These are phyloP conservation scores for Diospyros lotus DNA, from an alignment of 148 eudicot genomes.

Conservation along the genomic window DNA sequence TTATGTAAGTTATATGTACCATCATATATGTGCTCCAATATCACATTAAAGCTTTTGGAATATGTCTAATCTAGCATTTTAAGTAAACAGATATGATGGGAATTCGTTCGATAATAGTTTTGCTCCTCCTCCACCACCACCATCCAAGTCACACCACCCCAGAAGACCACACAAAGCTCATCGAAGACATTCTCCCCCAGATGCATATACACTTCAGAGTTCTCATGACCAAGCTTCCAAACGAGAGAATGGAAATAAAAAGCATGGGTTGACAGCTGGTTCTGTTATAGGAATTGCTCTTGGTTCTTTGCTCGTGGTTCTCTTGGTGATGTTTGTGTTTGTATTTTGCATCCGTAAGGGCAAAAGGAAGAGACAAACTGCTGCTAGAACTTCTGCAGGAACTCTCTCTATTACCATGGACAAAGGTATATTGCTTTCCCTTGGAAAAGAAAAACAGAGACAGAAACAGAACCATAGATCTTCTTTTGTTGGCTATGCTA, in stretches of 20 bases:
- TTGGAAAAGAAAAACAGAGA: background rate
- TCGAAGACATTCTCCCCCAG: slow-evolving; percentile 39
- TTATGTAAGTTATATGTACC: slow-evolving; percentile 51
- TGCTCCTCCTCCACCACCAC: slow-evolving; percentile 88
- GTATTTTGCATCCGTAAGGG: slow-evolving; percentile 54
- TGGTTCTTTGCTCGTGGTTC: slow-evolving; percentile 44
- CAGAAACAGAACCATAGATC: background rate
- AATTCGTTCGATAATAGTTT: slow-evolving; percentile 87
- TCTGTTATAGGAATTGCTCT: slow-evolving; percentile 64
- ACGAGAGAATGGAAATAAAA: slow-evolving; percentile 26
- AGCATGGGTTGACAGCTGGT: slow-evolving; percentile 53
- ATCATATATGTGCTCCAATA: background rate
- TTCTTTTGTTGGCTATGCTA: background rate
- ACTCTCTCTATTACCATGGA: slow-evolving; percentile 48
- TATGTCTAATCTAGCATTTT: slow-evolving; percentile 4
- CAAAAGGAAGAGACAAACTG: slow-evolving; percentile 42
- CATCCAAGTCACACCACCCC: slow-evolving; percentile 81
- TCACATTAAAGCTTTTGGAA: background rate
- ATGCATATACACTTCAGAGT: slow-evolving; percentile 33
- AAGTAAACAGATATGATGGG: slow-evolving; percentile 57
- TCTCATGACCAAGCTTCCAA: slow-evolving; percentile 40
- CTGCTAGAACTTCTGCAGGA: slow-evolving; percentile 44
- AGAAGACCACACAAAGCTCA: slow-evolving; percentile 42
- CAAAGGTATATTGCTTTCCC: slow-evolving; percentile 39
- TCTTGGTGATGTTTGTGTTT: slow-evolving; percentile 50